A percentile compares a stretch with the other conserved stretches of the same genome.
phyloP scores from a whole-genome alignment of 345 rosid species.

The Heritiera fomes region DNA sequence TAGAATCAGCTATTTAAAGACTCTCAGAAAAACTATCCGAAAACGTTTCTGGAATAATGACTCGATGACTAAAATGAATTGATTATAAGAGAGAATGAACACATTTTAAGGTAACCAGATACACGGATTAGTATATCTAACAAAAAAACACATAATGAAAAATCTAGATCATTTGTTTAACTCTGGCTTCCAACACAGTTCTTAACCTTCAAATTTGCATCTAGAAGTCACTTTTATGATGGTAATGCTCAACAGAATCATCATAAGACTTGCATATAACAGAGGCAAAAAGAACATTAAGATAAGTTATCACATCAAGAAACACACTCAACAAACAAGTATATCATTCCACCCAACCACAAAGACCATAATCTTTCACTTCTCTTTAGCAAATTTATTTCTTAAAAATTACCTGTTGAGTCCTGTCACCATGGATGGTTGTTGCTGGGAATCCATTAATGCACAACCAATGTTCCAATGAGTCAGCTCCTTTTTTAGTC shows the following conservation, averaged over 20 bases:
- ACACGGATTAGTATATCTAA: background rate
- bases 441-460: conserved; percentile 91
- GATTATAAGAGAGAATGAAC: background rate
- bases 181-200: background rate
- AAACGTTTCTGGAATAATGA: background rate
- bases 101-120: background rate
- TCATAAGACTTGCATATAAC: background rate
- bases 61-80: background rate
- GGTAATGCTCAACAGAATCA: background rate
- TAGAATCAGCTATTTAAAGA: background rate
- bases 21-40: background rate
- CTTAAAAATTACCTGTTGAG: conserved; percentile 62
- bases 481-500: conserved; percentile 96
- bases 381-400: conserved; percentile 1
- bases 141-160: background rate
- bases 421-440: conserved; percentile 92
- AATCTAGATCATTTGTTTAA: background rate
- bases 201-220: background rate
- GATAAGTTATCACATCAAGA: background rate
- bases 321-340: background rate
- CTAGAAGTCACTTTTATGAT: background rate
- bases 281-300: background rate
- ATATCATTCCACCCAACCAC: background rate
- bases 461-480: conserved; percentile 87
- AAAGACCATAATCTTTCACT: background rate